A percentile compares a stretch with the other conserved stretches of the same genome.
These are phyloP conservation scores for Talaromyces trachyspermus DNA, from an alignment of 495 filamentous ascomycete genomes.

Conservation along the genomic window DNA sequence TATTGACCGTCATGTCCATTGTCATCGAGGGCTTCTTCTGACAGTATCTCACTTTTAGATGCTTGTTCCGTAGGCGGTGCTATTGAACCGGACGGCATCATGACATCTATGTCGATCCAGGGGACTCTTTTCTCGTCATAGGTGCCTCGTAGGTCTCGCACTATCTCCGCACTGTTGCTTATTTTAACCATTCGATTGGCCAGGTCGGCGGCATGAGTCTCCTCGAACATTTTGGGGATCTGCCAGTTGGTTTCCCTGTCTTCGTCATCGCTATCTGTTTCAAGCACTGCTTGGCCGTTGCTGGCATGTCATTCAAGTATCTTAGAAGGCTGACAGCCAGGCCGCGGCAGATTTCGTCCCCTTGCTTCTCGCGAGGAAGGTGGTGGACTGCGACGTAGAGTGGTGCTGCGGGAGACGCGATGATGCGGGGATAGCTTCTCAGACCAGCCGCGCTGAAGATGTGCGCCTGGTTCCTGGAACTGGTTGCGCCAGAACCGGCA, in stretches of 20 bases:
- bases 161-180: slow-evolving; percentile 64
- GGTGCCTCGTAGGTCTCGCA: slow-evolving; percentile 59
- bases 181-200: slow-evolving; percentile 74
- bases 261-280: slow-evolving; percentile 27
- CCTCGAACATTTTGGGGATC: slow-evolving; percentile 66
- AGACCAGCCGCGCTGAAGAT: slow-evolving; percentile 84
- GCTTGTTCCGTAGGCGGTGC: slow-evolving; percentile 31
- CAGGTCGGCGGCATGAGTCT: slow-evolving; percentile 86
- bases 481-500: slow-evolving; percentile 75
- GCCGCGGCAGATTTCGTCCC: slow-evolving; percentile 80
- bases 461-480: slow-evolving; percentile 86
- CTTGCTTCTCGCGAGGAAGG: slow-evolving; percentile 88
- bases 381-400: slow-evolving; percentile 86
- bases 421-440: slow-evolving; percentile 79
- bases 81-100: slow-evolving; percentile 71
- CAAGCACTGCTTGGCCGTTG: slow-evolving; percentile 57
- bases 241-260: slow-evolving; percentile 23
- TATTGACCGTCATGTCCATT: slow-evolving; percentile 37
- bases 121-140: slow-evolving; percentile 70
- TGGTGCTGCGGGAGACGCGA: slow-evolving; percentile 89
- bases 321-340: slow-evolving; percentile 87
- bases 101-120: slow-evolving; percentile 82
- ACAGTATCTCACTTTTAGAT: slow-evolving; percentile 41
- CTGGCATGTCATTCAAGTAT: slow-evolving; percentile 83
- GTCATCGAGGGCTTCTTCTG: slow-evolving; percentile 49